Base-by-base conservation (phyloP, 768 basidiomycete genomes). In the Nidularia sp. region DNA sequence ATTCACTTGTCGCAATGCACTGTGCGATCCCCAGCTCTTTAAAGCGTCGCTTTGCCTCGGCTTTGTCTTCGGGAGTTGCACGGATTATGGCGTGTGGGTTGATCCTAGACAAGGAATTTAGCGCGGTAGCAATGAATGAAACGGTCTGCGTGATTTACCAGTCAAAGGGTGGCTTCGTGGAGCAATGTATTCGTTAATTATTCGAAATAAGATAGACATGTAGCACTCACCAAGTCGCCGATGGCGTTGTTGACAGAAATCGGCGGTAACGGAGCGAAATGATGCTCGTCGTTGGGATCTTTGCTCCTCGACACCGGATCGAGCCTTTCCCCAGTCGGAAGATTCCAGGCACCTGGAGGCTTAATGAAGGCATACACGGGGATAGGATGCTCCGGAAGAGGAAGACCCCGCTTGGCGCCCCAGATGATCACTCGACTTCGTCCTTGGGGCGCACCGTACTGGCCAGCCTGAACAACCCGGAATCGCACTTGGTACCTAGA, bases 361-460 rank as follows among this genome's bases (percentile, higher is more conserved):
- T 52, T 66, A 5, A 54, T 72, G 61, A 63, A 81, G 51, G 70
- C 76, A 60, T 89, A 83, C 1, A 80, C 77, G 0, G 88, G 88
- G 13, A 82, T 60, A 0, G 88, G 88, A 58, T 82, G 85, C 7
- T 78, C 67, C 0, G 88, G 88, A 12, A 88, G 62, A 15, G 73
- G 60, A 2, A 80, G 49, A 31, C 82, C 85, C 6, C 76, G 75
- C 49, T 75, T 80, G 4, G 86, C 83, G 25, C 78, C 86, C 73
- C 77, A 78, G 62, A 90, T 83, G 44, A 91, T 86, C 9, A 90
- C 76, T 13, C 89, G 74, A 29, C 72, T 67, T 6, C 89, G 80
- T 45, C 74, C 70, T 67, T 91, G 89, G 13, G 89, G 87, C 18
- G 79, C 76, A 29, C 89, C 89, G 64, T 89, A 89, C 34, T 83